These are phyloP conservation scores for Ploettnerulaceae sp. DNA, from an alignment of 2,329 filamentous ascomycete genomes.

Conservation along the genomic window DNA sequence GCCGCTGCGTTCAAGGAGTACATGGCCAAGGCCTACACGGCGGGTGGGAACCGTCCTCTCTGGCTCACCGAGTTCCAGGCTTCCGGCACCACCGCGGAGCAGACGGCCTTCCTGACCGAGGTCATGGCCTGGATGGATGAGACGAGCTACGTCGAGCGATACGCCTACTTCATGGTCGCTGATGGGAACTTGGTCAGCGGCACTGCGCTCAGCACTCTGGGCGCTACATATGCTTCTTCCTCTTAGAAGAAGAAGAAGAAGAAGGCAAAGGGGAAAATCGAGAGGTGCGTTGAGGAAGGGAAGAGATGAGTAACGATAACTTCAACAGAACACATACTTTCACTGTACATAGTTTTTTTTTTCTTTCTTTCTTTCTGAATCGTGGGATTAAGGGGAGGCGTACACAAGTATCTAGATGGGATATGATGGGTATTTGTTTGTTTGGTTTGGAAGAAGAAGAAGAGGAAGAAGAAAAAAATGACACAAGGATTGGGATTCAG, in stretches of 20 bases:
- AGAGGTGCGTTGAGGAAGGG: too few species aligned
- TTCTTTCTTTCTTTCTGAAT: too few species aligned
- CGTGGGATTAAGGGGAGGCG: too few species aligned
- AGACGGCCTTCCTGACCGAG: constrained; percentile 38
- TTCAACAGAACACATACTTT: too few species aligned
- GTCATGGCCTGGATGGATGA: constrained; percentile 43
- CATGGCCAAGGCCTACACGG: constrained; percentile 36
- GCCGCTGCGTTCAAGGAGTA: constrained; percentile 40
- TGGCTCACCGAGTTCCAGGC: constrained; percentile 45
- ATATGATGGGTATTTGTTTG: too few species aligned
- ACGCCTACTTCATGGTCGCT: constrained; percentile 37
- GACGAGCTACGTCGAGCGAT: constrained; percentile 36
- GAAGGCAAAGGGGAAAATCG: too few species aligned
- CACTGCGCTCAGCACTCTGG: constrained; percentile 11
- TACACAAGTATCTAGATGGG: too few species aligned
- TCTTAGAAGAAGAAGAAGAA: not conserved
- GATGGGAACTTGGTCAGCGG: constrained; percentile 30
- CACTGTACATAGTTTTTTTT: too few species aligned
- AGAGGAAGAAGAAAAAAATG: too few species aligned
- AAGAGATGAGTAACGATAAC: too few species aligned
- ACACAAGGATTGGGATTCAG: too few species aligned
- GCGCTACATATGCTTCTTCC: constrained; percentile 10
- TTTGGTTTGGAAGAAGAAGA: too few species aligned
- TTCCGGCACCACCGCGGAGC: constrained; percentile 30
- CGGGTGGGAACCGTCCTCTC: constrained; percentile 37